Evolutionary conservation across 192 early-diverging fungal genomes (phyloP), one percentile per base, ranked within the genome.

Genomic region (Coemansia interrupta): DNA sequence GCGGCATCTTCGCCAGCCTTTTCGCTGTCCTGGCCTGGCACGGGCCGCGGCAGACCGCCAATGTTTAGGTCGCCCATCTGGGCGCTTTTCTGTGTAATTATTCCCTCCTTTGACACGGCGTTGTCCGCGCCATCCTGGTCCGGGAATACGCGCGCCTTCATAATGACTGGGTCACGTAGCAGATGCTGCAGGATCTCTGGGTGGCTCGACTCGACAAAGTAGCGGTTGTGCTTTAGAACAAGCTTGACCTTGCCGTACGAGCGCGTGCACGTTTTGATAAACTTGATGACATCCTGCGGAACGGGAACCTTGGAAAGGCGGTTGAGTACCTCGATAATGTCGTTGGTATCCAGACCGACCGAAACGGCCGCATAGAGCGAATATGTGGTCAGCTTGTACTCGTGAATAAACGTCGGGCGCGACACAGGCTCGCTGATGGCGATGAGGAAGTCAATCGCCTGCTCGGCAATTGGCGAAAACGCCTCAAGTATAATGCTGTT

Each of bases 331-430:
- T 89, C 85, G 40, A 99, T 90, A 47, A 99, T 99, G 63, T 87
- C 86, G 45, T 88, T 90, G 8, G 91, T 91, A 44, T 92, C 85
- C 40, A 99, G 81, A 1, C 97, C 97, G 1, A 98, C 94, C 29
- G 93, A 95, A 5, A 99, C 94, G n/a, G 94, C 95, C 14, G 97
- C 97, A 66, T 98, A 95, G 4, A 99, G 82, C 22, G 92, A 95
- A 63, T 95, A 96, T 18, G 92, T 85, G 0, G 97, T 97, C 42
- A 99, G 69, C 63, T 89, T 86, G 80, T 98, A 99, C 75, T 99
- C 97, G 58, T 72, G 78, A 36, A 63, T 63, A 49, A 67, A 56
- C 41, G 75, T 70, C 13, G 83, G 87, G 66, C 91, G 82, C 63
- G 88, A 90, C 5, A 98, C 83, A 44, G 97, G 97, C 65, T 99